Evolutionary conservation across 768 basidiomycete genomes (phyloP).

Genomic region (Suillus hirtellus): DNA sequence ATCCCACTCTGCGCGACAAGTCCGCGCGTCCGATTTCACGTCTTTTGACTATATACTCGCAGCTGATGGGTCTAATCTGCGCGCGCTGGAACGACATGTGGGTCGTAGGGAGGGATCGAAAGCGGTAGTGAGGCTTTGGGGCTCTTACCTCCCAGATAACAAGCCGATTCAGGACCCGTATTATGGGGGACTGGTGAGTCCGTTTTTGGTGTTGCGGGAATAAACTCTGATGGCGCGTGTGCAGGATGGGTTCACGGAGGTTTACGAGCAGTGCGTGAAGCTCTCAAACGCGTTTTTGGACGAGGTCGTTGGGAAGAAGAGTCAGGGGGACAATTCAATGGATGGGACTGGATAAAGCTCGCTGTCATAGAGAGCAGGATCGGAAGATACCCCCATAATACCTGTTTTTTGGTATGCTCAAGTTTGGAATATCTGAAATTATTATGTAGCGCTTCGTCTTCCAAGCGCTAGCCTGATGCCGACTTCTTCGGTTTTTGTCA

Average conservation of each 20-base stretch:
- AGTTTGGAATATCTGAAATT: background rate
- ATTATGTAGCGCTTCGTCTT: background rate
- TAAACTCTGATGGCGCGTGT: constrained; percentile 2
- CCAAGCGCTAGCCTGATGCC: background rate
- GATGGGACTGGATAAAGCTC: background rate
- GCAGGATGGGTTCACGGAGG: constrained; percentile 71
- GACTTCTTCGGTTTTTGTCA: background rate
- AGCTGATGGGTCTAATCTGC: constrained; percentile 76
- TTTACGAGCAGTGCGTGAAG: constrained; percentile 73
- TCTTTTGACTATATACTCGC: constrained; percentile 85
- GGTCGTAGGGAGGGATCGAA: constrained; percentile 35
- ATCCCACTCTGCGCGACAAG: constrained; percentile 64
- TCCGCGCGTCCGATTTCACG: constrained; percentile 64
- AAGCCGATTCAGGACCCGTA: constrained; percentile 84
- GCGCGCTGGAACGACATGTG: constrained; percentile 42
- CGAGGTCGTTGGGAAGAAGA: constrained; percentile 43
- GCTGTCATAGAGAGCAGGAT: no score
- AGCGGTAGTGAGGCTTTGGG: constrained; percentile 76
- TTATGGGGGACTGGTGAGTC: constrained; percentile 67
- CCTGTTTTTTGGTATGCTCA: background rate
- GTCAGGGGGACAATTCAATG: background rate
- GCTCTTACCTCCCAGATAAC: constrained; percentile 64
- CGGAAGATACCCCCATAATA: background rate
- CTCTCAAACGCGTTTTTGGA: constrained; percentile 84
- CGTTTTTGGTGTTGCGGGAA: constrained; percentile 1